Evolutionary conservation across 2,329 filamentous ascomycete genomes (phyloP), one percentile per base, ranked within the genome.

Genomic region (Colletotrichum tropicicola): DNA sequence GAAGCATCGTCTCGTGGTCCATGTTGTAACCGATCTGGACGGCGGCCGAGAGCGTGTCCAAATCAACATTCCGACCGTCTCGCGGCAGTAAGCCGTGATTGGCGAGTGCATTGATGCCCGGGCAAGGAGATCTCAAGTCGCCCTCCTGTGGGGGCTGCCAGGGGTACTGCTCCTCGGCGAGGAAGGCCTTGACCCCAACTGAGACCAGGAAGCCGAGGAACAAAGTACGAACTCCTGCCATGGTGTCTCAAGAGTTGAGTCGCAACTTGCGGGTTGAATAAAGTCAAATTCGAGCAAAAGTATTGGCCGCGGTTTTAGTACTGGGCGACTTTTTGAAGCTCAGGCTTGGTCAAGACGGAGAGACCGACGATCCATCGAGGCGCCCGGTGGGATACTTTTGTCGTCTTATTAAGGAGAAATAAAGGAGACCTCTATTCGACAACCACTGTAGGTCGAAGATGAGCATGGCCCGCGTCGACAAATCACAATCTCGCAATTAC

Each of bases 31-130:
- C 65, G 1, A 60, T 28, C 8, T 45, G 28, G 28, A 61, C 37
- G 48, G 59, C 44, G 28, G 65, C 54, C 13, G 55, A 55, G 32
- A 57, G 51, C 1, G 59, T 30, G 4, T 59, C 27, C 25, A 57
- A 25, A 6, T 57, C 55, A 12, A 63, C 41, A 28, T 56, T 56
- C 15, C 51, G 52, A 9, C 62, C 62, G 19, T 65, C 52, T 19
- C 62, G 62, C 13, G 62, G 57, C 15, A 70, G 41, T 27, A 70
- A 65, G 6, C 68, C 69, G 45, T 70, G 70, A 21, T 70, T 68
- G 25, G 69, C 70, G 2, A 71, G 62, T 3, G 69, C 66, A 52
- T 70, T 71, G 10, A 70, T 44, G 53, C 70, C 69, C 3, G 68
- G 70, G 44, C 70, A 71, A 12, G 70, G 69, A n/a, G 65, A 60